Percentiles rank a stretch among this genome's conserved stretches.
Conservation (phyloP, 495 filamentous ascomycete genomes). For the Talaromyces adpressus region DNA sequence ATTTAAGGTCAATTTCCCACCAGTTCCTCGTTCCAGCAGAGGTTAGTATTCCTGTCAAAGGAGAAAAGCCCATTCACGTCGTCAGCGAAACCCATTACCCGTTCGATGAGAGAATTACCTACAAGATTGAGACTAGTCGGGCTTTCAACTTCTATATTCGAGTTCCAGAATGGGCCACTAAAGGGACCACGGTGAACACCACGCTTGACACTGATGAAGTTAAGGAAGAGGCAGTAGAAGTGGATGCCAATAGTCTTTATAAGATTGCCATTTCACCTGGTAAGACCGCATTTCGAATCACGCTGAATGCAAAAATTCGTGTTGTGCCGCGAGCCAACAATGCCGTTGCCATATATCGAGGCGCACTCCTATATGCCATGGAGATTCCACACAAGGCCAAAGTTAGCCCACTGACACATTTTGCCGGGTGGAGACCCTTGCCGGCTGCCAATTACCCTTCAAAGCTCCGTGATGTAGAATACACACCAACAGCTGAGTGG, state of each 20-base stretch:
- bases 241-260: not conserved
- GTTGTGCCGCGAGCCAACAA: constrained; percentile 39
- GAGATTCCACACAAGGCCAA: constrained; percentile 28
- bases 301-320: constrained; percentile 16
- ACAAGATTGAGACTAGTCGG: constrained; percentile 33
- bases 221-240: constrained; percentile 8
- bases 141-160: constrained; percentile 43
- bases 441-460: constrained; percentile 3
- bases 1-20: constrained; percentile 4
- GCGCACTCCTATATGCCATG: constrained; percentile 49
- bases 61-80: constrained; percentile 6
- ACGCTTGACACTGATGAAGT: constrained; percentile 14
- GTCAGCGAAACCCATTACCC: constrained; percentile 46
- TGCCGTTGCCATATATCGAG: constrained; percentile 47
- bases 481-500: constrained; percentile 13
- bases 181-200: constrained; percentile 2
- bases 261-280: constrained; percentile 4
- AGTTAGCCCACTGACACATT: constrained; percentile 7
- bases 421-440: constrained; percentile 5
- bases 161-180: constrained; percentile 40
- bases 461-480: constrained; percentile 9
- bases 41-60: not conserved
- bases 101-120: constrained; percentile 39
- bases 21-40: constrained; percentile 8
- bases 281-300: constrained; percentile 18